Evolutionary conservation across 108 stramenopile species (phyloP), one percentile per base, ranked within the genome.

Genomic region (Conticribra guillardii): DNA sequence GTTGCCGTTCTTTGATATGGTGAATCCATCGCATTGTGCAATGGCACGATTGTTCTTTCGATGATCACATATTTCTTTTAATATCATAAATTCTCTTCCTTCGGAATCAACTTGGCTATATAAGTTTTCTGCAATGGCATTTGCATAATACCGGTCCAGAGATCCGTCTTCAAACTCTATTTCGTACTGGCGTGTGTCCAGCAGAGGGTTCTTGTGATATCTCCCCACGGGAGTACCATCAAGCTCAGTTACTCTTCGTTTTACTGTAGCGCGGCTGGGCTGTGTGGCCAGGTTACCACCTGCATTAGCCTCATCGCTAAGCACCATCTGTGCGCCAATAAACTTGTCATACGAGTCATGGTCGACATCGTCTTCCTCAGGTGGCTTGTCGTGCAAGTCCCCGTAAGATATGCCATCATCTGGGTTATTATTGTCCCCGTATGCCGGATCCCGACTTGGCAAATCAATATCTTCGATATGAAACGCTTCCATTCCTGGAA

Each of bases 21-120:
- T 24, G 23, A 17, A 49, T 49, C 61, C 61, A 26, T 62, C 41
- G 9, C 23, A 8, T 24, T 16, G 41, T 8, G 37, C 4, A 26
- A 62, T 62, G 4, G 61, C 61, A 5, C 23, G 21, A 3, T 23
- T 16, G 22, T 49, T 49, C 61, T 44, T 62, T 5, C 61, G n/a
- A 24, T 44, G 61, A n/a, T 62, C 37, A 15, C 14, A 21, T 49
- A 62, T 62, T 45, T 62, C 66, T n/a, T 4, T 54, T 18, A 53
- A 68, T 15, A 16, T 44, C 0, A 52, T 28, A 2, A 68, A 29
- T 26, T 68, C 21, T 33, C 67, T 7, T 26, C 67, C 67, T 30
- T 68, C 55, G 2, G 41, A 4, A 23, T 68, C 54, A 5, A 26
- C 28, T 68, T n/a, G n/a, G n/a, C n/a, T n/a, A n/a, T n/a, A n/a